These are phyloP conservation scores for Zizania palustris DNA, from an alignment of 202 grass and related monocot species.

Conservation along the genomic window DNA sequence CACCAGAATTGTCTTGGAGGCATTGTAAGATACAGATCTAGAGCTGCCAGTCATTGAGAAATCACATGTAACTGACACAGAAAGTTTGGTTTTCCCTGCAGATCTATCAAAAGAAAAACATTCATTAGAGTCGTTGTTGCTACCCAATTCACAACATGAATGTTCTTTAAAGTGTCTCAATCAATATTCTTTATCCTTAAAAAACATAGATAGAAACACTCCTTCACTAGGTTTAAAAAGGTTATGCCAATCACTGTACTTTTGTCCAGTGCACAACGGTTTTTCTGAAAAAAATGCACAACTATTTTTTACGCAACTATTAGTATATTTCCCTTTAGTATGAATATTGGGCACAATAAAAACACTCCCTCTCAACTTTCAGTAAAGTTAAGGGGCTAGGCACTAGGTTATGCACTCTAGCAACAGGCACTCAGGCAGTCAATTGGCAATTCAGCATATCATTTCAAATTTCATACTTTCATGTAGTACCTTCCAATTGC, in stretches of 20 bases:
- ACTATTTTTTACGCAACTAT: no score
- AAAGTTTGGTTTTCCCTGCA: slow-evolving; percentile 83
- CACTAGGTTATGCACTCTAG: background rate
- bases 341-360: background rate
- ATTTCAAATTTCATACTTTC: slow-evolving; percentile 20
- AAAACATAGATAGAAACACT: background rate
- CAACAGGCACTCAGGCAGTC: slow-evolving; percentile 19
- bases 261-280: background rate
- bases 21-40: slow-evolving; percentile 67
- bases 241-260: background rate
- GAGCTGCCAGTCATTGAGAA: slow-evolving; percentile 65
- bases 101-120: slow-evolving; percentile 57
- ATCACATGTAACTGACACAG: slow-evolving; percentile 77
- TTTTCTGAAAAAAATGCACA: slow-evolving; percentile 10
- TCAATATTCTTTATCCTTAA: slow-evolving; percentile 13
- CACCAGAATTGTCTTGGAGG: slow-evolving; percentile 74
- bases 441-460: slow-evolving; percentile 12
- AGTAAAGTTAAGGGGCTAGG: background rate
- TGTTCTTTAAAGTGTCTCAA: slow-evolving; percentile 29
- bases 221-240: background rate
- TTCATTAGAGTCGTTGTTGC: slow-evolving; percentile 28
- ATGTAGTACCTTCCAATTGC: slow-evolving; percentile 75
- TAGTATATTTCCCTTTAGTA: slow-evolving; percentile 29
- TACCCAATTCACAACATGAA: slow-evolving; percentile 5
- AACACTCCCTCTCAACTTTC: background rate